Base-by-base conservation (phyloP, 495 filamentous ascomycete genomes). In the Xylaria grammica region DNA sequence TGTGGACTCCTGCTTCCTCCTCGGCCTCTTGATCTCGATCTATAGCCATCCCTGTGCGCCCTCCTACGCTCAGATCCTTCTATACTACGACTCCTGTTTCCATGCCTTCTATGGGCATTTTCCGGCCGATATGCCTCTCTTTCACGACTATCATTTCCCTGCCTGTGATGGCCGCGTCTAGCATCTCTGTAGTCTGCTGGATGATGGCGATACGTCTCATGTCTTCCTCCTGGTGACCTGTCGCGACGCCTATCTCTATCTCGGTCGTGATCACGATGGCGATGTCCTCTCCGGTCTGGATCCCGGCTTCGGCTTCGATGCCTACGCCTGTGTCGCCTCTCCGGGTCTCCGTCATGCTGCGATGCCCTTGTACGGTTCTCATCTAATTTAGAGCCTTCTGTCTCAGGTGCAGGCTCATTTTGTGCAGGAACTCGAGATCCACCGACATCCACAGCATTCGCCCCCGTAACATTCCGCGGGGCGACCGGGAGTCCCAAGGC, bases 401-500 rank as follows among this genome's bases (percentile, higher is more conserved):
- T 58, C 65, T 60, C 29, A n/a, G 62, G 53, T 17, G 45, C 32
- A 32, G 29, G 32, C 3, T 24, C 40, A 17, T 57, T 42, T 65
- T 15, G 57, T 29, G 30, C 58, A 29, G 40, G 40, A 32, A 8
- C 50, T 62, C 60, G 50, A 56, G 36, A 40, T 24, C 69, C 61
- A 53, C 44, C 24, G 38, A 82, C 75, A 54, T 75, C 72, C 10
- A 85, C 69, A 1, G 78, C 77, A 65, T 86, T 86, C 4, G 83
- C 82, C 1, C 83, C 83, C 0, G 80, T 81, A 4, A 69, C 67
- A 38, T 79, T 75, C 52, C 83, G 73, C 24, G 84, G 59, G 52
- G 84, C 84, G 4, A 91, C 79, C 3, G 92, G 90, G 20, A 96
- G 81, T 0, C 95, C 95, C 64, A 98, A 73, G 0, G 94, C 95